These are phyloP conservation scores for Calocera viscosa DNA, from an alignment of 768 basidiomycete species.

Conservation along the genomic window DNA sequence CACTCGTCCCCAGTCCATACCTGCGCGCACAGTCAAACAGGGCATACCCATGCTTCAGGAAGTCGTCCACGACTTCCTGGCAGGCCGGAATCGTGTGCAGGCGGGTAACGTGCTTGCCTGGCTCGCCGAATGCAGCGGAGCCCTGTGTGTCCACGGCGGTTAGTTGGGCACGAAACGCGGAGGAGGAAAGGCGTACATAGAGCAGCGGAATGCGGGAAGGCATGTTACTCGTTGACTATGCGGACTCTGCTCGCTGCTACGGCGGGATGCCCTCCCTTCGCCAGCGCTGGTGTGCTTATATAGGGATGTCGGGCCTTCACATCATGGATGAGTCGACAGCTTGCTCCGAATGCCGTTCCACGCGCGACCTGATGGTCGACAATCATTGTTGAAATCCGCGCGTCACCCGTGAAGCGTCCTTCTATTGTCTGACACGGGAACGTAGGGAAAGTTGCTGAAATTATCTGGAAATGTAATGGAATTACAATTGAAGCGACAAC, in stretches of 20 bases:
- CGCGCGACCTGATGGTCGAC: too few species aligned
- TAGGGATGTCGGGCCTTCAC: too few species aligned
- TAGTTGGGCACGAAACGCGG: not conserved
- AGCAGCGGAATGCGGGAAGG: slow-evolving; percentile 32
- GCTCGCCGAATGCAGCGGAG: slow-evolving; percentile 36
- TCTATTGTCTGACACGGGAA: too few species aligned
- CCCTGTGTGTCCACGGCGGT: slow-evolving; percentile 25
- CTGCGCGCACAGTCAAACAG: slow-evolving; percentile 39
- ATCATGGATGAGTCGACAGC: too few species aligned
- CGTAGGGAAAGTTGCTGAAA: not conserved
- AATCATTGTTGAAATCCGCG: too few species aligned
- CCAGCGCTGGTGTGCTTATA: too few species aligned
- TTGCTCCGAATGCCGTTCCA: too few species aligned
- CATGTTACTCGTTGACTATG: too few species aligned
- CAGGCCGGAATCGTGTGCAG: slow-evolving; percentile 28
- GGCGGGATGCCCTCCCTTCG: too few species aligned
- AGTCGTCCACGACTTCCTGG: slow-evolving; percentile 37
- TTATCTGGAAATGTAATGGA: not conserved
- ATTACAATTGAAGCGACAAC: too few species aligned
- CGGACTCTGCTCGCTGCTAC: too few species aligned
- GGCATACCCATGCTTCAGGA: slow-evolving; percentile 32
- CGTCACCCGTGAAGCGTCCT: too few species aligned
- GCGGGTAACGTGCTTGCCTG: slow-evolving; percentile 34
- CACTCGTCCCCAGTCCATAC: not conserved
- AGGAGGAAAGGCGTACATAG: slow-evolving; percentile 21